A percentile compares a stretch with the other conserved stretches of the same genome.
phyloP scores from a whole-genome alignment of 129 eudicot species.

The Arctium minus region DNA sequence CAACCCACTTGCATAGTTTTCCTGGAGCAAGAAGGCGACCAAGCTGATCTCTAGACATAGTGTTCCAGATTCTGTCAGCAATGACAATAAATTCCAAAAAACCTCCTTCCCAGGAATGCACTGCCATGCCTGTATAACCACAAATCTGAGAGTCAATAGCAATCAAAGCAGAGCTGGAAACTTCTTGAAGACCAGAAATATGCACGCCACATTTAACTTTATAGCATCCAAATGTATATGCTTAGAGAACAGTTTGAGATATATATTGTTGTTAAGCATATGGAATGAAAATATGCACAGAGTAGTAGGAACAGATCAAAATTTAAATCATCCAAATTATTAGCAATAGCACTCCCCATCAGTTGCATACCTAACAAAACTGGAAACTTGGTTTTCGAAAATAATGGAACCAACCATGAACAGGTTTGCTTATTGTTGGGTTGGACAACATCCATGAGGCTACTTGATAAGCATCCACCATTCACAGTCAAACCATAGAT shows the following conservation, averaged over 20 bases:
- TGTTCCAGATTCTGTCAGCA: constrained; percentile 63
- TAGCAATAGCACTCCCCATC: neutral
- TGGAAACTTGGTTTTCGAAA: neutral
- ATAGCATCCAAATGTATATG: neutral
- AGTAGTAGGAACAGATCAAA: no score
- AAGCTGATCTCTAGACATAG: constrained; percentile 69
- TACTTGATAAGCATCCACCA: neutral
- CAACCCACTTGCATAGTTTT: constrained; percentile 67
- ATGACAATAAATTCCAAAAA: constrained; percentile 67
- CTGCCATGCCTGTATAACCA: constrained; percentile 63
- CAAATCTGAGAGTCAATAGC: constrained; percentile 9
- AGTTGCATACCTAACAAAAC: neutral
- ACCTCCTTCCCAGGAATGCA: constrained; percentile 53
- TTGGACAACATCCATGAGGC: neutral
- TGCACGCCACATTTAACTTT: neutral
- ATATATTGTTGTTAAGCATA: neutral
- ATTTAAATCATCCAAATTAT: no score
- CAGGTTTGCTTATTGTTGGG: neutral
- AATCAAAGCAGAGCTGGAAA: neutral
- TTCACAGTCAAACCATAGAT: neutral
- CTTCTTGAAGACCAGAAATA: neutral
- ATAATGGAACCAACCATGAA: neutral
- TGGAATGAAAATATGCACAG: neutral
- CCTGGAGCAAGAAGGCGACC: constrained; percentile 73
- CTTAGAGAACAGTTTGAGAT: neutral